Percentiles rank a stretch among this genome's conserved stretches.
These are phyloP conservation scores for Boletales sp. DNA, from an alignment of 768 basidiomycete species.

Conservation along the genomic window DNA sequence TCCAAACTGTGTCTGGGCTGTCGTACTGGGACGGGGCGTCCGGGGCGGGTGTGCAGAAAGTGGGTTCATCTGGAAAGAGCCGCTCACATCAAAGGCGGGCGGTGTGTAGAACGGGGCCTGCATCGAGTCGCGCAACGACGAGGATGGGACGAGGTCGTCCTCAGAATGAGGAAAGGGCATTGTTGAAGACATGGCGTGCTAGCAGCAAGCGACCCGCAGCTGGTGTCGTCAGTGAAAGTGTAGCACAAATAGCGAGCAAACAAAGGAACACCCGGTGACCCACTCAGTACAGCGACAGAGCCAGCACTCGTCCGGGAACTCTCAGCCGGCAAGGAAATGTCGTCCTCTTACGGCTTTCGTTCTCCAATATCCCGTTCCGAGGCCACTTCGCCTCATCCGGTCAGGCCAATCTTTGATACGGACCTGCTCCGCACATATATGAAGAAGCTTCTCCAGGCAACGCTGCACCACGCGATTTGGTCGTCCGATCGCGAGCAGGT, in stretches of 20 bases:
- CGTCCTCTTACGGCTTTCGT: slow-evolving; percentile 43
- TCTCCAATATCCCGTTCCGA: slow-evolving; percentile 61
- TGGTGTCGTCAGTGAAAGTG: neutral
- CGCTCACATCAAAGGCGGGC: slow-evolving; percentile 53
- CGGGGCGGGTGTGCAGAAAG: slow-evolving; percentile 76
- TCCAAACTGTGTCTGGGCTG: slow-evolving; percentile 23
- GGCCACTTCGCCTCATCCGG: slow-evolving; percentile 45
- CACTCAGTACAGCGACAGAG: neutral
- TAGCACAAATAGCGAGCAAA: slow-evolving; percentile 25
- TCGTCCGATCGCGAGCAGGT: slow-evolving; percentile 65
- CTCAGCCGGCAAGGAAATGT: slow-evolving; percentile 10
- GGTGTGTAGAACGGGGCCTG: slow-evolving; percentile 50
- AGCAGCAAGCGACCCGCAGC: neutral
- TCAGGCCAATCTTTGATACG: slow-evolving; percentile 60
- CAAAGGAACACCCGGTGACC: slow-evolving; percentile 9
- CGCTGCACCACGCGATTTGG: slow-evolving; percentile 64
- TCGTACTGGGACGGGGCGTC: slow-evolving; percentile 50
- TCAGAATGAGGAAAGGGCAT: slow-evolving; percentile 56
- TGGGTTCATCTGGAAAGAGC: slow-evolving; percentile 79
- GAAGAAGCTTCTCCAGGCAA: slow-evolving; percentile 73
- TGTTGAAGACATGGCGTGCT: slow-evolving; percentile 50
- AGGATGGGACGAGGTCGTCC: slow-evolving; percentile 37
- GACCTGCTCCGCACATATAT: slow-evolving; percentile 75
- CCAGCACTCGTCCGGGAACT: no score
- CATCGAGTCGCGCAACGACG: slow-evolving; percentile 35